Percentiles rank a stretch among this genome's conserved stretches.
These are phyloP conservation scores for Pholiota microspora DNA, from an alignment of 768 basidiomycete species.

Conservation along the genomic window DNA sequence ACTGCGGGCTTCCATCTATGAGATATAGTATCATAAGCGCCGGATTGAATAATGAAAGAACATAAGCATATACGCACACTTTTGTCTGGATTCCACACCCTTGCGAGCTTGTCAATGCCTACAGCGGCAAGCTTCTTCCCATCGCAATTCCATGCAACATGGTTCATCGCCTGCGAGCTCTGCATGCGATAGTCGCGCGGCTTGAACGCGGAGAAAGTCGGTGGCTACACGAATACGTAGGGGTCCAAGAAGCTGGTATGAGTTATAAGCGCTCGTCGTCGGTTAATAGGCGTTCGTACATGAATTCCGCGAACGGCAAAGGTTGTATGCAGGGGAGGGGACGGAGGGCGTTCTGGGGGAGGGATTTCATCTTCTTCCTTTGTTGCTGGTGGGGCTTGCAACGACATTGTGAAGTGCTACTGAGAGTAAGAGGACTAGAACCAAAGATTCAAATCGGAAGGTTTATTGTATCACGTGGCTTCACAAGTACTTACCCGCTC, in stretches of 20 bases:
- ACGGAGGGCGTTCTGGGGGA: slow-evolving; percentile 59
- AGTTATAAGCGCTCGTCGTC: slow-evolving; percentile 17
- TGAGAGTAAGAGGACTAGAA: neutral
- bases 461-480: neutral
- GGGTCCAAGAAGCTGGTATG: slow-evolving; percentile 13
- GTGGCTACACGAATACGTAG: slow-evolving; percentile 45
- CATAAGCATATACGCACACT: slow-evolving; percentile 48
- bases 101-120: slow-evolving; percentile 73
- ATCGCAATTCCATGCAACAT: slow-evolving; percentile 84
- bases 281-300: slow-evolving; percentile 45
- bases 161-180: slow-evolving; percentile 64
- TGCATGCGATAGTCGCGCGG: slow-evolving; percentile 72
- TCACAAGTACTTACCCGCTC: too few relatives aligned
- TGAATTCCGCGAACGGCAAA: slow-evolving; percentile 70
- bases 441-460: neutral
- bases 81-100: slow-evolving; percentile 80
- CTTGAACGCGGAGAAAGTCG: slow-evolving; percentile 78
- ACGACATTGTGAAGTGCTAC: slow-evolving; percentile 16
- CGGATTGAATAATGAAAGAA: neutral
- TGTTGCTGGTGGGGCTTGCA: slow-evolving; percentile 22
- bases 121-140: slow-evolving; percentile 80
- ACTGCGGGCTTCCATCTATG: slow-evolving; percentile 68
- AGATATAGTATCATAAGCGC: neutral
- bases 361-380: slow-evolving; percentile 61
- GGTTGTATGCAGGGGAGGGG: slow-evolving; percentile 70